Evolutionary conservation across 2,329 filamentous ascomycete genomes (phyloP).

Genomic region (Ascochyta viciae-villosae): DNA sequence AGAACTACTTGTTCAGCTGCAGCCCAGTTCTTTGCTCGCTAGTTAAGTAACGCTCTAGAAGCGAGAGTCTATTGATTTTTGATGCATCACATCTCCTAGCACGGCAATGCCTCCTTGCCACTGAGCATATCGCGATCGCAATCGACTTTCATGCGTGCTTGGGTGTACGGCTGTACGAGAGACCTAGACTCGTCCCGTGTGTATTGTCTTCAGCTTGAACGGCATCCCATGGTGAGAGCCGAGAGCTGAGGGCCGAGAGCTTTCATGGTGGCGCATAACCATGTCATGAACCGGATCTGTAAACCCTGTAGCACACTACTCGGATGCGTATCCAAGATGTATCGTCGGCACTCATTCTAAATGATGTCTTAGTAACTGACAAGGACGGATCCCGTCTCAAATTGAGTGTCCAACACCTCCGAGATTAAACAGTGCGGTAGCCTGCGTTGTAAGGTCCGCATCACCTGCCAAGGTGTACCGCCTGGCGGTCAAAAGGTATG

Average conservation of each 20-base stretch:
- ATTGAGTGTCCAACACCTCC: not conserved
- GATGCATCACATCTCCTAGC: not conserved
- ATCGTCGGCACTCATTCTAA: not conserved
- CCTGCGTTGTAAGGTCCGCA: not conserved
- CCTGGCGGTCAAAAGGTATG: not conserved
- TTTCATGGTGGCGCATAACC: not conserved
- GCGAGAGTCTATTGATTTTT: conserved; percentile 3
- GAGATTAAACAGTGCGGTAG: not conserved
- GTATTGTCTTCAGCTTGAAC: not conserved
- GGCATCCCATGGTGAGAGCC: not conserved
- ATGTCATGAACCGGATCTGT: not conserved
- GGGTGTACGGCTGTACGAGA: not conserved
- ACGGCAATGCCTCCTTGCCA: not conserved
- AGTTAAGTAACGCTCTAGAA: not conserved
- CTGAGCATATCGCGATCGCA: not conserved
- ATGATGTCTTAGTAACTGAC: not conserved
- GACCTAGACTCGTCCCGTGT: not conserved
- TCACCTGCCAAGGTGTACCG: not conserved
- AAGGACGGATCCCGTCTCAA: not conserved
- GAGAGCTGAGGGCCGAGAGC: not conserved
- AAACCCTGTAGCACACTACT: not conserved
- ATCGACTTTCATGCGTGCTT: not conserved
- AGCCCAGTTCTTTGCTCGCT: not conserved
- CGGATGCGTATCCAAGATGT: not conserved
- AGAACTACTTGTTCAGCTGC: not conserved